These are phyloP conservation scores for Fraxinus pennsylvanica DNA, from an alignment of 257 asterid species.

Conservation along the genomic window DNA sequence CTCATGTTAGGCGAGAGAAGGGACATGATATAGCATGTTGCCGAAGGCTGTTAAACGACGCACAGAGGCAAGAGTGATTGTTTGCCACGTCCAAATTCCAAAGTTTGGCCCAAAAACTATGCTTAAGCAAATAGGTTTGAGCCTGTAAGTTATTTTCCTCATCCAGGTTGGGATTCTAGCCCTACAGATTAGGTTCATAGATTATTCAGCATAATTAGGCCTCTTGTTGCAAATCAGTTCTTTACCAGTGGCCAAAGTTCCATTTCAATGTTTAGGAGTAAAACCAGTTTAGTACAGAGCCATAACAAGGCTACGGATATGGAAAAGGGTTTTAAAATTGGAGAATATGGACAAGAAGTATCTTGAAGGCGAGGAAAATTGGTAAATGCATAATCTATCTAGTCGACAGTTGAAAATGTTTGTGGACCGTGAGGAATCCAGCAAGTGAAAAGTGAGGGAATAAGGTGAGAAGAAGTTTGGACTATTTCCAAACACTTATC, in stretches of 20 bases:
- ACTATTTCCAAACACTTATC: too few species aligned
- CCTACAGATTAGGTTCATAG: neutral
- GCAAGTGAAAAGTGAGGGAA: too few species aligned
- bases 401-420: too few species aligned
- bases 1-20: neutral
- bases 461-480: too few species aligned
- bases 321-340: neutral
- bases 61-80: neutral
- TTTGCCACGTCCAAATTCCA: neutral
- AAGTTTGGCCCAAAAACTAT: neutral
- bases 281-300: neutral
- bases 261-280: neutral
- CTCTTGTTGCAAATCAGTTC: neutral
- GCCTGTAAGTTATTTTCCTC: neutral
- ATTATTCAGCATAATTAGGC: neutral
- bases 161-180: neutral
- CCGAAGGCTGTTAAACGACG: neutral
- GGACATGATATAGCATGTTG: neutral
- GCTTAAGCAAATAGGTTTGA: neutral
- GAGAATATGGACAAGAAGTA: neutral
- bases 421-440: too few species aligned
- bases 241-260: neutral
- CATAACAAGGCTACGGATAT: neutral
- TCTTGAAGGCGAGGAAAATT: neutral
- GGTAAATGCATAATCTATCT: too few species aligned